phyloP scores from a whole-genome alignment of 805 yeast species.

The Myxozyma kluyveri region DNA sequence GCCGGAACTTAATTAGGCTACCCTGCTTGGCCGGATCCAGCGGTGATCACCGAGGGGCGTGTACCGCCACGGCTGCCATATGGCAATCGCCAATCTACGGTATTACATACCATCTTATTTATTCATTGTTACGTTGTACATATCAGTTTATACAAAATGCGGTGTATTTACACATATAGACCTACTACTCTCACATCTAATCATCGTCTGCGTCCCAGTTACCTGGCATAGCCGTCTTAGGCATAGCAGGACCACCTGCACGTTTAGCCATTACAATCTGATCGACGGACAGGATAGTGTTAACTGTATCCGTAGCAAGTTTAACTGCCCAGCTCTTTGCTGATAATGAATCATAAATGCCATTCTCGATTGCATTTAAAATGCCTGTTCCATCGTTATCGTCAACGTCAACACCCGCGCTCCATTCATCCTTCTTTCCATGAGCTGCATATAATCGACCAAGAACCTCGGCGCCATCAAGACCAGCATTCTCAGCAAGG shows the following conservation, averaged over 20 bases:
- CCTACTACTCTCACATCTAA: too few species aligned
- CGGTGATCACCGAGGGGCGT: too few species aligned
- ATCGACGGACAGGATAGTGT: conserved; percentile 85
- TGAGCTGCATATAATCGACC: conserved; percentile 89
- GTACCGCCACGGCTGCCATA: too few species aligned
- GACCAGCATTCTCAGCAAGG: conserved; percentile 90
- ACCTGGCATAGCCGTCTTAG: conserved; percentile 81
- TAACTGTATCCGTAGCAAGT: conserved; percentile 94
- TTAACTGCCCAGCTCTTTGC: conserved; percentile 83
- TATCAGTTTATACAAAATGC: too few species aligned
- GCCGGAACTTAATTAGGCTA: too few species aligned
- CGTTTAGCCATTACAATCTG: conserved; percentile 98
- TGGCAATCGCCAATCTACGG: too few species aligned
- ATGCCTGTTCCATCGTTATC: conserved; percentile 53
- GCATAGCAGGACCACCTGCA: conserved; percentile 96
- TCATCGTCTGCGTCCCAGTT: conserved; percentile 91
- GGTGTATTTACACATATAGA: too few species aligned
- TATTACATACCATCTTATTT: too few species aligned
- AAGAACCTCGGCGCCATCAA: conserved; percentile 84
- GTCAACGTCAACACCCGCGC: conserved; percentile 73
- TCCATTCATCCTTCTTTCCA: conserved; percentile 47
- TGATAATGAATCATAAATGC: conserved; percentile 74
- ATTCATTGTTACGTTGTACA: too few species aligned
- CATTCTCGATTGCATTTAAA: conserved; percentile 64
- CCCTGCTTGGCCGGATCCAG: too few species aligned